Evolutionary conservation across 306 rosid genomes (phyloP), one percentile per base, ranked within the genome.

Genomic region (Spatholobus suberectus): DNA sequence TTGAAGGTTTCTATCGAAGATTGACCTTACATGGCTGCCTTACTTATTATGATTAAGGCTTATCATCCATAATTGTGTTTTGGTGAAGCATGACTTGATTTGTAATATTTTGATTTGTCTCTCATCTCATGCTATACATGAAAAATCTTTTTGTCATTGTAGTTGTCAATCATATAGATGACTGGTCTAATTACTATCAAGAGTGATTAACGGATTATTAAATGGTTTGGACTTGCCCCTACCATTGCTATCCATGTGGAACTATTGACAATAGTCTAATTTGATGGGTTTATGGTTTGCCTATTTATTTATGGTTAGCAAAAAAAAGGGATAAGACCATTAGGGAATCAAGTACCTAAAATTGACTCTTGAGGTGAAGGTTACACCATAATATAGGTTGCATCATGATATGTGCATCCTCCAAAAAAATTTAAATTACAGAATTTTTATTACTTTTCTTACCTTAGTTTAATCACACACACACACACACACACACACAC

Each of bases 11-110:
- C 83, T 92, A 92, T 84, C 93, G 91, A 83, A 83, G 97, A 73
- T 94, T 96, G 98, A 91, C 96, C 84, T 91, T 91, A 78, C 97
- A 91, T n/a, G 98, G 97, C 81, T 91, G 93, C 73, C 91, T 92
- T 81, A 84, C 92, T 21, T 94, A 92, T 74, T 78, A 96, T 83
- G 90, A 90, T 96, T 94, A 91, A 77, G 59, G 54, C 61, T 58
- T 34, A 78, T 71, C 54, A 66, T 61, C 54, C 82, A 46, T 59
- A 54, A 24, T 65, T 80, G 38, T 74, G 54, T 61, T 86, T 71
- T 74, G 47, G 26, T 54, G 59, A 51, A 79, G 70, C 67, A 81
- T 20, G 17, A 37, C 75, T 35, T 73, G 20, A 62, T 77, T 73
- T 82, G 41, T 23, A 24, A 15, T 57, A 44, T n/a, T 69, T 32